phyloP scores from a whole-genome alignment of 805 yeast genomes.

The Saitoella complicata region DNA sequence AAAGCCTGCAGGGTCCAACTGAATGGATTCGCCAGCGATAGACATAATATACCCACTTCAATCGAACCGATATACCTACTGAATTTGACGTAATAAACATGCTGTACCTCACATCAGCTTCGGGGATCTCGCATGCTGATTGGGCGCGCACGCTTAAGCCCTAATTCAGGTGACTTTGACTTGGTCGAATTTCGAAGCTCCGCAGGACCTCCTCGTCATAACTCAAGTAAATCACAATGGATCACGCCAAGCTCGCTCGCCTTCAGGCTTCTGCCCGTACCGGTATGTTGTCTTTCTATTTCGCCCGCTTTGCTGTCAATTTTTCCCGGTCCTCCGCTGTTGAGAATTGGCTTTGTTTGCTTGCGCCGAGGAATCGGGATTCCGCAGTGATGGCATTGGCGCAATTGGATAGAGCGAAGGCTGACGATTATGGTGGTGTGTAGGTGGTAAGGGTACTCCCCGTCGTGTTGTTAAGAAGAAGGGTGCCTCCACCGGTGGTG shows the following conservation, averaged over 20 bases:
- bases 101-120: too few relatives aligned
- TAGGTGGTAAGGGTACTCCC: conserved; percentile 40
- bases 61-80: too few relatives aligned
- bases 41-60: too few relatives aligned
- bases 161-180: too few relatives aligned
- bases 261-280: conserved; percentile 66
- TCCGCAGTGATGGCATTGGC: not conserved
- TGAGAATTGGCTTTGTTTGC: not conserved
- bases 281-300: conserved; percentile 28
- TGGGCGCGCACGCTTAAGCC: too few relatives aligned
- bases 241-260: conserved; percentile 68
- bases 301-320: not conserved
- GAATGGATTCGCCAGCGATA: too few relatives aligned
- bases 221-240: conserved; percentile 8
- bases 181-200: too few relatives aligned
- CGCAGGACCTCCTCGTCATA: not conserved
- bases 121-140: too few relatives aligned
- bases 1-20: too few relatives aligned
- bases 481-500: conserved; percentile 50
- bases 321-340: not conserved
- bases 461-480: conserved; percentile 83
- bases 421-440: not conserved
- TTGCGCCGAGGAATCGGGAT: not conserved
- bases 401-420: not conserved
- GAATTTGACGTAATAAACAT: too few relatives aligned